These are phyloP conservation scores for Tricholoma bakamatsutake DNA, from an alignment of 768 basidiomycete species.

Conservation along the genomic window DNA sequence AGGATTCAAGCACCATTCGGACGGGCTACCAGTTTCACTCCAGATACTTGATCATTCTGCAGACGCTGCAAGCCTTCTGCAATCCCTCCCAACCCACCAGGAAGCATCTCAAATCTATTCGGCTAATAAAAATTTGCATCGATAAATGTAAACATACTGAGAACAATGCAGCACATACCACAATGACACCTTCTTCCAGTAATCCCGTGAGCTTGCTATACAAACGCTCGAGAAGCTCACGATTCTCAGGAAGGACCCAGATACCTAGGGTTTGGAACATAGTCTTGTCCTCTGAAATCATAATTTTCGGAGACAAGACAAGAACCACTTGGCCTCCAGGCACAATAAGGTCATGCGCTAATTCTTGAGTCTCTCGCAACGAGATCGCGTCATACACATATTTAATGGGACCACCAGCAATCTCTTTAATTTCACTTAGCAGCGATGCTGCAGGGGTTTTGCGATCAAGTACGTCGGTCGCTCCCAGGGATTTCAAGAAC, in stretches of 20 bases:
- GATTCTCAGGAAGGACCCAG: neutral
- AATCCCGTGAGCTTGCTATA: neutral
- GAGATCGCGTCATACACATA: constrained; percentile 4
- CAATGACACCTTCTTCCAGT: neutral
- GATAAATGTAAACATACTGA: neutral
- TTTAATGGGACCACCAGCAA: neutral
- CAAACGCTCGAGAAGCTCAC: neutral
- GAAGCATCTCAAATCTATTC: constrained; percentile 34
- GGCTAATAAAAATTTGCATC: constrained; percentile 21
- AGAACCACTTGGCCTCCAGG: neutral
- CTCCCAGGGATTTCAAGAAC: constrained; percentile 32
- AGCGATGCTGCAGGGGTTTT: neutral
- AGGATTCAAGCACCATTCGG: constrained; percentile 15
- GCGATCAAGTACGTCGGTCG: constrained; percentile 32
- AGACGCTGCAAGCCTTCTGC: constrained; percentile 29
- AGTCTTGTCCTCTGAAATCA: neutral
- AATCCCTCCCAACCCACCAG: constrained; percentile 34
- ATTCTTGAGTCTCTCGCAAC: neutral
- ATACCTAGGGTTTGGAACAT: neutral
- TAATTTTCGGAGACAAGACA: neutral
- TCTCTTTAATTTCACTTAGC: constrained; percentile 14
- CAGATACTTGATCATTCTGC: constrained; percentile 33
- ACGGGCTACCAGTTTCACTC: constrained; percentile 35
- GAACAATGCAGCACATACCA: neutral
- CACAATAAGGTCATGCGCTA: constrained; percentile 1